phyloP scores from a whole-genome alignment of 495 filamentous ascomycete genomes.

The Penicillium diatomitis region DNA sequence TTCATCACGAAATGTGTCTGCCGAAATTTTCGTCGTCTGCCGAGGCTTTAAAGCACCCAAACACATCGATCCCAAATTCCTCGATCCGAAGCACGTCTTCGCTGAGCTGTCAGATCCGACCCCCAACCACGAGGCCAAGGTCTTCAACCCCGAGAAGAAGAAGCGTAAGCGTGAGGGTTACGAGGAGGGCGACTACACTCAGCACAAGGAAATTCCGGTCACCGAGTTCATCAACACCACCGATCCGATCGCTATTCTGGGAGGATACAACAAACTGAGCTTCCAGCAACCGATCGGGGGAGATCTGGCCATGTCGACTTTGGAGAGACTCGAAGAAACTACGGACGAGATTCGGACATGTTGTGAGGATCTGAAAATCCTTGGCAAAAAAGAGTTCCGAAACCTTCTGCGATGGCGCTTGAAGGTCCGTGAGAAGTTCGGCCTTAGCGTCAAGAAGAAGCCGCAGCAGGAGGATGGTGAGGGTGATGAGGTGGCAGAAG shows the following conservation, averaged over 20 bases:
- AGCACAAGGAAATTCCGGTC: conserved; percentile 79
- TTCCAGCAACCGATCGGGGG: conserved; percentile 70
- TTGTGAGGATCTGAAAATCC: conserved; percentile 80
- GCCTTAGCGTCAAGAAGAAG: conserved; percentile 63
- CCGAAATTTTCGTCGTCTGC: conserved; percentile 97
- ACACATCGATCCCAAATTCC: conserved; percentile 80
- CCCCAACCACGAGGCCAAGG: conserved; percentile 94
- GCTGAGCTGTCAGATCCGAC: conserved; percentile 83
- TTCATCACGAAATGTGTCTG: conserved; percentile 88
- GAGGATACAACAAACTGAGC: conserved; percentile 70
- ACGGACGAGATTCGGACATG: conserved; percentile 78
- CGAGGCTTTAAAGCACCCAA: conserved; percentile 91
- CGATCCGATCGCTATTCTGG: conserved; percentile 94
- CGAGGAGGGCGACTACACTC: conserved; percentile 88
- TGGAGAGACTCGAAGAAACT: conserved; percentile 87
- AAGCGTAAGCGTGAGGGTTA: conserved; percentile 97
- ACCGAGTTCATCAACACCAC: conserved; percentile 91
- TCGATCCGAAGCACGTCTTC: conserved; percentile 87
- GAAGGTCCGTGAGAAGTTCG: conserved; percentile 84
- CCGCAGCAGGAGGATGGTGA: conserved; percentile 39
- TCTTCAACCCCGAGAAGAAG: conserved; percentile 95
- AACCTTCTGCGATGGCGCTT: conserved; percentile 86
- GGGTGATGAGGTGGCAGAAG: conserved; percentile 64
- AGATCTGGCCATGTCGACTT: conserved; percentile 75
- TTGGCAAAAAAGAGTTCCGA: conserved; percentile 93